Evolutionary conservation across 1,284 basidiomycete genomes (phyloP).

Genomic region (Takashimella koratensis): DNA sequence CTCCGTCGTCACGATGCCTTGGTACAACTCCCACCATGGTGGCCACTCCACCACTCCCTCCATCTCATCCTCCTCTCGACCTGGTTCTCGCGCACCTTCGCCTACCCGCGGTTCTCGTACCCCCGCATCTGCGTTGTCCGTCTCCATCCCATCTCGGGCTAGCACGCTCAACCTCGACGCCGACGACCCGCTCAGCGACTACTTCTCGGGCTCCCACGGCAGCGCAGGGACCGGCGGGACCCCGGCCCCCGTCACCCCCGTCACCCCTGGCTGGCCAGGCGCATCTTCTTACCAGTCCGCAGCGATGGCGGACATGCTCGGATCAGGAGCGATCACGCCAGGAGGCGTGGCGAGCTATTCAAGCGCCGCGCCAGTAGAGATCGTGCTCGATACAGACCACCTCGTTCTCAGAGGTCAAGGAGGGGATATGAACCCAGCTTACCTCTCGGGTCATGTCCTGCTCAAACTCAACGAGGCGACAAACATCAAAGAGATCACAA

Average conservation of each 20-base stretch:
- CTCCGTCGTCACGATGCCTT: slow-evolving; percentile 2
- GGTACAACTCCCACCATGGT: slow-evolving; percentile 1
- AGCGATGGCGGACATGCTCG: neutral
- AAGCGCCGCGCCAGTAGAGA: slow-evolving; percentile 57
- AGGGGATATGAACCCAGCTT: slow-evolving; percentile 72
- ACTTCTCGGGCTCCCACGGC: slow-evolving; percentile 9
- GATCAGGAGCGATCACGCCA: slow-evolving; percentile 19
- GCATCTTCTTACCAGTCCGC: neutral
- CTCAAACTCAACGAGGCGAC: slow-evolving; percentile 74
- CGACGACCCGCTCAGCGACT: slow-evolving; percentile 22
- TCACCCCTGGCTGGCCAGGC: neutral
- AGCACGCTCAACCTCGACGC: slow-evolving; percentile 5
- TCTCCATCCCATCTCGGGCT: slow-evolving; percentile 2
- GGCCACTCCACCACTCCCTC: slow-evolving; percentile 7
- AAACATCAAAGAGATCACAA: slow-evolving; percentile 78
- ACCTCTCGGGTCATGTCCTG: slow-evolving; percentile 63
- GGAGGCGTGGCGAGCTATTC: slow-evolving; percentile 21
- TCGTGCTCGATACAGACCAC: slow-evolving; percentile 65
- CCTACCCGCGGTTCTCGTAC: slow-evolving; percentile 22
- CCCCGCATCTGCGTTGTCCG: slow-evolving; percentile 1
- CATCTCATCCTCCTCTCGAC: slow-evolving; percentile 23
- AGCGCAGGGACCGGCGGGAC: neutral
- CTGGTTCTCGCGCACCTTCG: slow-evolving; percentile 16
- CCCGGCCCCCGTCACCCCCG: too few relatives aligned
- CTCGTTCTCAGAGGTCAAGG: slow-evolving; percentile 74